Evolutionary conservation across 768 basidiomycete genomes (phyloP), one percentile per base, ranked within the genome.

Genomic region (Piloderma croceum): DNA sequence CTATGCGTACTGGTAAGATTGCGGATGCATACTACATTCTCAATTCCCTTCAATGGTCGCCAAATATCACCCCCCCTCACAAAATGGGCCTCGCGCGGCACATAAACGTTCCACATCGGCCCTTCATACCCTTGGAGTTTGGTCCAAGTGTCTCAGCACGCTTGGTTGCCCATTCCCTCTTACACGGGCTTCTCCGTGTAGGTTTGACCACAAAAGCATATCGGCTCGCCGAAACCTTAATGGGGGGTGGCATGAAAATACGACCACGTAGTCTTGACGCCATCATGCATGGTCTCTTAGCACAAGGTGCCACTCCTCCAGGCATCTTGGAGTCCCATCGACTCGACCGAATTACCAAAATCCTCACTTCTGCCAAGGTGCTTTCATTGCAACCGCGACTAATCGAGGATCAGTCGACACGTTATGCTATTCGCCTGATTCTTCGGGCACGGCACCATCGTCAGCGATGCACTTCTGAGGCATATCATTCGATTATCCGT

Each of bases 121-220:
- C 7, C 34, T 51, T 1, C 52, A 54, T 1, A 49, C 58, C 63
- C 1, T 64, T 78, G 38, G 58, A 69, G 12, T 78, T 82, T 45
- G 67, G 68, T 35, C 61, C 57, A 24, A 58, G 68, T 1, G 60
- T 83, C 7, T 73, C 84, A 19, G 71, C 76, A 3, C 77, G 76
- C 17, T 63, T 88, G 3, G 61, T 79, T 13, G 71, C 76, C 0
- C 85, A 89, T 48, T 63, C 69, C 20, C 65, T 89, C 29, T 47
- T 89, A 7, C 86, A 90, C 36, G 69, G 71, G 22, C 66, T 86
- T 27, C 52, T 88, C 17, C 77, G 81, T 36, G 46, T 61, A 6
- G 73, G 79, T 3, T 59, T 71, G 38, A 43, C 61, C 2, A 53
- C 65, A 38, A 69, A 73, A 34, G 83, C 81, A 1, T 64, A 68